Conservation (phyloP, 2,329 filamentous ascomycete genomes). For the Sordariomycetes sp. region DNA sequence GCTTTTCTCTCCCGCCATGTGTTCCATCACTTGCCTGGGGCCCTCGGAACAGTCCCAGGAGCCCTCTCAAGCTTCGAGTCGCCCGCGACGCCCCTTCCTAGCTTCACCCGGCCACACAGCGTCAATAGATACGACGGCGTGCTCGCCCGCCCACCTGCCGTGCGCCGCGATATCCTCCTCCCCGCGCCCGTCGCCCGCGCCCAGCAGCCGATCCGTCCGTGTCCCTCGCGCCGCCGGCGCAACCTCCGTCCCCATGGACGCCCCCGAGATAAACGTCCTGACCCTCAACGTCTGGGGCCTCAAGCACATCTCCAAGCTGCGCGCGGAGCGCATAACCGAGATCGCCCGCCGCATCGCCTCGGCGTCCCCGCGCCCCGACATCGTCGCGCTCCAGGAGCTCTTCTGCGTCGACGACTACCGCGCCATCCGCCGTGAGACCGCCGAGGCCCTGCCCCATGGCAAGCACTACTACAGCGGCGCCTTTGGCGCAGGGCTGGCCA, state of each 20-base stretch:
- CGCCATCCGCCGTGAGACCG: conserved; percentile 60
- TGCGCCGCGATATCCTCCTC: background rate
- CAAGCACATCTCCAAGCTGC: conserved; percentile 69
- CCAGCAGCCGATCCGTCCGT: conserved; percentile 4
- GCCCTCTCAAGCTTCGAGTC: too few relatives aligned
- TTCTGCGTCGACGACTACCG: conserved; percentile 81
- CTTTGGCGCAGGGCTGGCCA: conserved; percentile 79
- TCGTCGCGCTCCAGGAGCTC: conserved; percentile 91
- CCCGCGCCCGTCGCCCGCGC: background rate
- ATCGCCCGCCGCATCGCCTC: conserved; percentile 71
- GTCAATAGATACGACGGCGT: background rate
- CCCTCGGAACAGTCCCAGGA: too few relatives aligned
- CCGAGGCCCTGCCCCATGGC: conserved; percentile 66
- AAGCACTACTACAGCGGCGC: conserved; percentile 89
- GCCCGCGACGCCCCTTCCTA: background rate
- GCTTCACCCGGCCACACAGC: background rate
- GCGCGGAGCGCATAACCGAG: conserved; percentile 63
- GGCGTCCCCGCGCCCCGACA: conserved; percentile 57
- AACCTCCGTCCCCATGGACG: background rate
- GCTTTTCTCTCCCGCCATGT: too few relatives aligned
- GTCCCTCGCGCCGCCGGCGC: background rate
- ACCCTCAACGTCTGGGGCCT: conserved; percentile 97
- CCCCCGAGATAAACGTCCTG: conserved; percentile 56
- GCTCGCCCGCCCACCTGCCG: background rate
- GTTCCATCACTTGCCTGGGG: too few relatives aligned